Percentiles rank a stretch among this genome's conserved stretches.
Evolutionary conservation across 192 early-diverging fungal genomes (phyloP).

Genomic region (Chytriomyces sp.): DNA sequence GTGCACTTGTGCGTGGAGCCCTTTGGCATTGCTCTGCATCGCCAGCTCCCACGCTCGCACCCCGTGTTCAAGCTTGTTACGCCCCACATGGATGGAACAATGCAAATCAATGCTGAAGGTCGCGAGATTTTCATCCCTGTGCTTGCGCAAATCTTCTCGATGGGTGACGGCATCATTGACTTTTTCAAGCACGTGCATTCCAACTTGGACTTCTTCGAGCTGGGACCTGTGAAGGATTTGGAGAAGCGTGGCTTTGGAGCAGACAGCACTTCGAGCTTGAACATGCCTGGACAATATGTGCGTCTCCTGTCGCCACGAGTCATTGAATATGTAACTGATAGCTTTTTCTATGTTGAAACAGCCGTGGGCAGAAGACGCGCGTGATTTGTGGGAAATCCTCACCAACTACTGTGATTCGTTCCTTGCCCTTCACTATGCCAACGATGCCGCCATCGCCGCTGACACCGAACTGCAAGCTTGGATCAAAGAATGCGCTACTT

Average conservation of each 20-base stretch:
- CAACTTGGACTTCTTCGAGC: constrained; percentile 3
- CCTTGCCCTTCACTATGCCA: too few relatives aligned
- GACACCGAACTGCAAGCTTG: constrained; percentile 23
- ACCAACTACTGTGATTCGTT: background rate
- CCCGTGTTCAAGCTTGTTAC: constrained; percentile 18
- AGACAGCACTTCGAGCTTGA: background rate
- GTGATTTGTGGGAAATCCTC: constrained; percentile 10
- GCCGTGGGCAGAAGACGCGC: constrained; percentile 25
- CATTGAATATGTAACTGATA: background rate
- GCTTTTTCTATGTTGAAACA: background rate
- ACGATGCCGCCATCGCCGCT: background rate
- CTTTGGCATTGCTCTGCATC: background rate
- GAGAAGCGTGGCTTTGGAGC: constrained; percentile 6
- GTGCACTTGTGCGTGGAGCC: constrained; percentile 12
- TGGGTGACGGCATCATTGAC: constrained; percentile 5
- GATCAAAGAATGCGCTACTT: constrained; percentile 9
- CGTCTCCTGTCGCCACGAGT: background rate
- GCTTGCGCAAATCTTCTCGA: constrained; percentile 1
- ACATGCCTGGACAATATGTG: constrained; percentile 4
- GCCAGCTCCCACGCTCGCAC: constrained; percentile 8
- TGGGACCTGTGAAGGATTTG: constrained; percentile 3
- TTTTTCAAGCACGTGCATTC: constrained; percentile 16
- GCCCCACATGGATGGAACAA: constrained; percentile 5
- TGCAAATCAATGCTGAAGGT: constrained; percentile 24
- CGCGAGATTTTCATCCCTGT: constrained; percentile 2